Evolutionary conservation across 768 basidiomycete species (phyloP), one percentile per base, ranked within the genome.

Genomic region (Myochromella boudieri): DNA sequence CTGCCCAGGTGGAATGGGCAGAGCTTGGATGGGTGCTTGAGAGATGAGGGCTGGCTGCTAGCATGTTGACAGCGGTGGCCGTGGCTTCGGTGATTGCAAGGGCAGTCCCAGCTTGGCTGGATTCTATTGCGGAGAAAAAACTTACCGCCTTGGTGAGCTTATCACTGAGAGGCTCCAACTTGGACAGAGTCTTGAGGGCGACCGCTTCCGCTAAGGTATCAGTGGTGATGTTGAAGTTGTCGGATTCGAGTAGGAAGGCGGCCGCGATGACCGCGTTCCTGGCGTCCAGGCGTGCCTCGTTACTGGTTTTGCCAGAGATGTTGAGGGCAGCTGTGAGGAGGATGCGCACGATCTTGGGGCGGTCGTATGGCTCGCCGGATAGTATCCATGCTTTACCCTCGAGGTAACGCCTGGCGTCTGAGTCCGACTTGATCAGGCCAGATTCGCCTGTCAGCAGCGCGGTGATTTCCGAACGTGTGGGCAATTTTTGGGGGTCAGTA

Each of bases 311-410:
- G 27, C 4, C 34, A 6, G 37, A 5, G 25, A 40, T 4, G 25
- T 17, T 12, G 6, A 38, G 20, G 4, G 33, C 40, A 3, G 42
- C 42, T 3, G 43, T 41, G 12, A 45, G n/a, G 0, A 50, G 43
- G 14, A 51, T 12, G 14, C 28, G 15, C 9, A 51, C 44, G 2
- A 51, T 6, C 27, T 51, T 51, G 3, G 18, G 22, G 6, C 36
- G 29, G 22, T 50, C 29, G n/a, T 44, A 50, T 1, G 43, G 21
- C 10, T 50, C 43, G 3, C 22, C 26, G 6, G 38, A 18, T 3
- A 50, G 49, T 14, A 46, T 37, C 34, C 50, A 46, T 5, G 36
- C 36, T 14, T 49, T 42, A 1, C 7, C 10, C 14, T 49, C 48
- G 4, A 50, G 25, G 29, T n/a, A 50, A 1, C 3, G 4, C 6